Evolutionary conservation across 106 monocot genomes (phyloP), one percentile per base, ranked within the genome.

Genomic region (Dioscorea dumetorum): DNA sequence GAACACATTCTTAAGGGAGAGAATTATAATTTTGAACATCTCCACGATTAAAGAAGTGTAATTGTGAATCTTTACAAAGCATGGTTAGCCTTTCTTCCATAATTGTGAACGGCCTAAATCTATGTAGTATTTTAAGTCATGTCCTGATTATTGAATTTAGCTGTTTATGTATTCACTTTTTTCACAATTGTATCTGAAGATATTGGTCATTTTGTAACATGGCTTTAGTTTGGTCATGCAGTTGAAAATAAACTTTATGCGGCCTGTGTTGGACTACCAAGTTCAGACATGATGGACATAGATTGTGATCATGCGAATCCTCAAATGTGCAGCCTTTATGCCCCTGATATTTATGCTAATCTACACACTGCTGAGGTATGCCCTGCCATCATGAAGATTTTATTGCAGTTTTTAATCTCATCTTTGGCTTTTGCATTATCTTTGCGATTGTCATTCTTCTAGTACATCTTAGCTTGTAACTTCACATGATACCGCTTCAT

Each of bases 271-370:
- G 70, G 49, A 53, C 69, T 61, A 24, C 33, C 50, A 69, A 60
- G 51, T 54, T 67, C 70, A 33, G 72, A 60, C 24, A 64, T 76
- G 61, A 58, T 84, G 33, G 80, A 91, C 58, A 88, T 91, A 72
- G 95, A 91, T 76, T 72, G 73, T 73, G 91, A 95, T 34, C 70
- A 78, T 56, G 48, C 67, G 63, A 91, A 91, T 82, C 85, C 88
- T 68, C 85, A 84, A 72, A 81, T 88, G 86, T 95, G 91, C 74
- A 75, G 74, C 60, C 18, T 68, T 20, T 95, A 95, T 71, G 91
- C 88, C 11, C 61, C 67, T 57, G 88, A 91, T 1, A 84, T 95
- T 59, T 88, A 95, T 70, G 22, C 67, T 19, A 83, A 86, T 67
- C 71, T 86, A 50, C 64, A 78, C 64, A 84, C 81, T 61, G 72